phyloP scores from a whole-genome alignment of 352 stramenopile genomes.

The Chrysophaeum taylorii region DNA sequence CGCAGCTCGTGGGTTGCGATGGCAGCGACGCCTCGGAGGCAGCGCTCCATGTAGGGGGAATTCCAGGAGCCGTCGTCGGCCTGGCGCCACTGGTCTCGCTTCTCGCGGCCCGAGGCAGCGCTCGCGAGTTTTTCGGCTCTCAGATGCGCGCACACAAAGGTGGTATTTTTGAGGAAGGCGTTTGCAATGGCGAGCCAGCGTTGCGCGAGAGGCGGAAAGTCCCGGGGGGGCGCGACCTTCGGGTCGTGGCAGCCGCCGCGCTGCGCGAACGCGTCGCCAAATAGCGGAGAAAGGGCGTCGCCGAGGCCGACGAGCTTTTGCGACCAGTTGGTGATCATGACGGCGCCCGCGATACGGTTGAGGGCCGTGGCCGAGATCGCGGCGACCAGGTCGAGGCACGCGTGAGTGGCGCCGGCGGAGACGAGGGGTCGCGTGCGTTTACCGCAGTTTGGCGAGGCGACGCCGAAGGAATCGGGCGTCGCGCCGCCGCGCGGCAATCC shows the following conservation, averaged over 20 bases:
- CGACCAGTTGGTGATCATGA: conserved; percentile 6
- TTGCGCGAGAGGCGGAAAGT: too few relatives aligned
- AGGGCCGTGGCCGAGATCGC: not conserved
- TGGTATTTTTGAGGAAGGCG: conserved; percentile 7
- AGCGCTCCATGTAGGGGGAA: not conserved
- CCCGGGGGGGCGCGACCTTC: not conserved
- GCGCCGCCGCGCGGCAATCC: not conserved
- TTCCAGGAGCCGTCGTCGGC: not conserved
- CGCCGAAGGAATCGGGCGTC: not conserved
- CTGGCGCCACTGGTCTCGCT: not conserved
- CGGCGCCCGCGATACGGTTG: not conserved
- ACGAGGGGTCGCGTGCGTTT: not conserved
- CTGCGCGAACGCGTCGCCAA: not conserved
- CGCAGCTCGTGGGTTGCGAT: too few relatives aligned
- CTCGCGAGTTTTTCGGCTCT: not conserved
- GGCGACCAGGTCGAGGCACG: not conserved
- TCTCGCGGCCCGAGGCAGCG: not conserved
- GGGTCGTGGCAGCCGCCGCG: conserved; percentile 3
- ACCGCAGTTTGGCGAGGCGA: not conserved
- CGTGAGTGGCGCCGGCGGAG: not conserved
- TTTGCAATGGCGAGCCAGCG: not conserved
- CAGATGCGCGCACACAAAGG: too few relatives aligned
- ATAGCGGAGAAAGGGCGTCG: not conserved
- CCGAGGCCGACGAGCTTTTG: conserved; percentile 6
- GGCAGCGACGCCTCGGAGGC: not conserved